Percentiles rank a stretch among this genome's conserved stretches.
These are phyloP conservation scores for Plasmodium vivax DNA, from an alignment of 169 alveolate genomes.

Conservation along the genomic window DNA sequence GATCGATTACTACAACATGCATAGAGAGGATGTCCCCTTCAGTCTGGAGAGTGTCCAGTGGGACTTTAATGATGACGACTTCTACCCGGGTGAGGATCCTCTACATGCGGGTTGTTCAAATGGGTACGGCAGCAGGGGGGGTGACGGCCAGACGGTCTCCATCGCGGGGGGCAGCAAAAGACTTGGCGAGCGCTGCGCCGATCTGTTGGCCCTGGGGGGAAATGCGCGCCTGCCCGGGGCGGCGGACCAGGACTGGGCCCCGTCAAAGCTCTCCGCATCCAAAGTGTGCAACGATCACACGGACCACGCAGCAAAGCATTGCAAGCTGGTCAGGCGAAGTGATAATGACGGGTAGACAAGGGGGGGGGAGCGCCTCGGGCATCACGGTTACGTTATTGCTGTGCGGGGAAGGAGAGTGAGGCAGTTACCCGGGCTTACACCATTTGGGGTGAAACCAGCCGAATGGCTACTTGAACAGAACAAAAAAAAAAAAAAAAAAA, in stretches of 20 bases:
- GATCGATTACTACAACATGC: neutral
- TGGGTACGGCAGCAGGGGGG: neutral
- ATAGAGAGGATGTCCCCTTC: neutral
- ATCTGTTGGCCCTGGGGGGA: neutral
- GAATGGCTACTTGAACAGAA: neutral
- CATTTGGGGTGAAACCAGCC: neutral
- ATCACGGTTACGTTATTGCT: neutral
- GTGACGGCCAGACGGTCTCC: neutral
- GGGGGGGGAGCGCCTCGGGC: neutral
- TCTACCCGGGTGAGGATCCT: neutral
- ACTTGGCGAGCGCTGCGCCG: neutral
- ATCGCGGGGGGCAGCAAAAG: neutral
- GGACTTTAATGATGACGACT: neutral
- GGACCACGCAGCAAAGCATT: neutral
- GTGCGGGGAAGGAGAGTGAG: neutral
- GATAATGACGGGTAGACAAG: neutral
- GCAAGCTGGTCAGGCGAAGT: conserved; percentile 15
- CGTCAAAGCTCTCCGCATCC: neutral
- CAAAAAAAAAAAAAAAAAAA: neutral
- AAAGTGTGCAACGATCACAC: neutral
- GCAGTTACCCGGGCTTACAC: neutral
- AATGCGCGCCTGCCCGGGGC: neutral
- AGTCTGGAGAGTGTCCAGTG: neutral
- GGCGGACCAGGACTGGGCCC: neutral
- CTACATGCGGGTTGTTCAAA: neutral